These are phyloP conservation scores for Zarea fungicola DNA, from an alignment of 2,329 filamentous ascomycete genomes.

Conservation along the genomic window DNA sequence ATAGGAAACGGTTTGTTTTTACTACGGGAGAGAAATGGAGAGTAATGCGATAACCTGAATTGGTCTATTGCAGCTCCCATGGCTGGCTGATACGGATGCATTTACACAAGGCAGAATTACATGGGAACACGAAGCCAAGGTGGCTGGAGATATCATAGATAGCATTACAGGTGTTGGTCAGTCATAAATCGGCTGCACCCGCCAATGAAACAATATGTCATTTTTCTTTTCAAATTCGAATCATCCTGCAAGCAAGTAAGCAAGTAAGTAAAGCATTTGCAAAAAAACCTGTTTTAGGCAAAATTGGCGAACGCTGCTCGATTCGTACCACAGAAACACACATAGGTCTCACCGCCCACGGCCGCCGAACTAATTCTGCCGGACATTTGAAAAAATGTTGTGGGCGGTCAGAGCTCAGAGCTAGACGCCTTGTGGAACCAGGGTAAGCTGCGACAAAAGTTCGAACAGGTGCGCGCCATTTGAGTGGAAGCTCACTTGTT, in stretches of 20 bases:
- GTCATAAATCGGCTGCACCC: background rate
- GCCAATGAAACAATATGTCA: background rate
- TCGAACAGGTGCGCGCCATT: too few species aligned
- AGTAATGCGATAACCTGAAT: too few species aligned
- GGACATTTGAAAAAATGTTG: slow-evolving; percentile 3
- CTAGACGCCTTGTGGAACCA: background rate
- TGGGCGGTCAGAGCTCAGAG: slow-evolving; percentile 7
- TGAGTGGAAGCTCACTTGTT: background rate
- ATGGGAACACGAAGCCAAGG: background rate
- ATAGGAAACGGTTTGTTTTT: background rate
- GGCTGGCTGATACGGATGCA: too few species aligned
- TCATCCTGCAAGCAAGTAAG: background rate
- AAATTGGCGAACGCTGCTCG: background rate
- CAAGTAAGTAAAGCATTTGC: too few species aligned
- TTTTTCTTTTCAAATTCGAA: background rate
- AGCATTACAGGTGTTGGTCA: slow-evolving; percentile 1
- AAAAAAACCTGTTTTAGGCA: background rate
- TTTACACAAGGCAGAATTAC: background rate
- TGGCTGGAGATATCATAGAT: slow-evolving; percentile 1
- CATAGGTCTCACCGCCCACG: slow-evolving; percentile 1
- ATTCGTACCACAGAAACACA: background rate
- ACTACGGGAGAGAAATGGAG: background rate
- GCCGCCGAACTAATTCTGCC: background rate
- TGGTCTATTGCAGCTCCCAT: too few species aligned
- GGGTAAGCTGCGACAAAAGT: too few species aligned